Conservation (phyloP, 2,329 filamentous ascomycete species). For the Aspergillus quadricinctus region DNA sequence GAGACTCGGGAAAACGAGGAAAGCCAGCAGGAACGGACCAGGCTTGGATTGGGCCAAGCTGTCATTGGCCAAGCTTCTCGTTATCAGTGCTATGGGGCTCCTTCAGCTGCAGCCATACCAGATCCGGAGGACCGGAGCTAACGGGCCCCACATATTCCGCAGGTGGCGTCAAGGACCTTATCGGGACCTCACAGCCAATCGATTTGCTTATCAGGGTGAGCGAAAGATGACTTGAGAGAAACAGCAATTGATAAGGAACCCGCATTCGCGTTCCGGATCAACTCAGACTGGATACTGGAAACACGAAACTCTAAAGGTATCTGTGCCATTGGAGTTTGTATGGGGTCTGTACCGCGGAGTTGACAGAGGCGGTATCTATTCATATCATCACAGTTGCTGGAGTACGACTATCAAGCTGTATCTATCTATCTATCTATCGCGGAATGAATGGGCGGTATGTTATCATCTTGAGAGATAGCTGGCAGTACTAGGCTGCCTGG, state of each 20-base stretch:
- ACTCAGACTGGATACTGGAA: background rate
- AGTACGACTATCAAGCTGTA: background rate
- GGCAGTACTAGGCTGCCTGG: background rate
- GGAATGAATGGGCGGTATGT: background rate
- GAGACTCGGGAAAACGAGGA: slow-evolving; percentile 8
- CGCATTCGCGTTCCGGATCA: background rate
- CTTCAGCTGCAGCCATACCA: slow-evolving; percentile 1
- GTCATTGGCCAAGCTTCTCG: slow-evolving; percentile 13
- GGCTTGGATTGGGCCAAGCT: background rate
- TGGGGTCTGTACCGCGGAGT: background rate
- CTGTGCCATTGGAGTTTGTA: background rate
- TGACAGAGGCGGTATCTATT: background rate
- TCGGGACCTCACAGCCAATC: slow-evolving; percentile 16
- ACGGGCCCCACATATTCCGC: slow-evolving; percentile 4
- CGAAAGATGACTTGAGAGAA: slow-evolving; percentile 16
- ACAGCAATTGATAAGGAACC: slow-evolving; percentile 6
- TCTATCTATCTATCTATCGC: too few relatives aligned
- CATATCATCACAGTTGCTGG: background rate
- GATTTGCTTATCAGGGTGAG: background rate
- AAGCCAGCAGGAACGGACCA: background rate
- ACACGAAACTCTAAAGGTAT: background rate
- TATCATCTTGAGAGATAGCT: background rate
- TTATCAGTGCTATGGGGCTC: slow-evolving; percentile 14
- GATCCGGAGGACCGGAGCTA: slow-evolving; percentile 5
- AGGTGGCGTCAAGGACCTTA: slow-evolving; percentile 16